Evolutionary conservation across 2,329 filamentous ascomycete species (phyloP).

Genomic region (Chalaropsis ovoidea): DNA sequence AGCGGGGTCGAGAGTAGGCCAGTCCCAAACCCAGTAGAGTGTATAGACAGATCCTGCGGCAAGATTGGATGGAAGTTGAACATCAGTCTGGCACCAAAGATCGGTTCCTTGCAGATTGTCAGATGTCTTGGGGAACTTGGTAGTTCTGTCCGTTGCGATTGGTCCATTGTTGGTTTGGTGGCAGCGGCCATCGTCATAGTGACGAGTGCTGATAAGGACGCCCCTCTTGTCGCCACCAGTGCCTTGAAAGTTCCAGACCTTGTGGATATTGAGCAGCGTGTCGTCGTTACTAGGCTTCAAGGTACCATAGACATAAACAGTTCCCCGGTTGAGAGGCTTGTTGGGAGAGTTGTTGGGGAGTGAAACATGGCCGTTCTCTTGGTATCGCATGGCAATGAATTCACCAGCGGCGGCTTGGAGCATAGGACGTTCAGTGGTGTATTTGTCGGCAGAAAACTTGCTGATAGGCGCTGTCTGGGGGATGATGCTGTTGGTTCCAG

Average conservation of each 20-base stretch:
- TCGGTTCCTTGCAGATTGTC: slow-evolving; percentile 47
- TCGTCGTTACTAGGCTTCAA: slow-evolving; percentile 44
- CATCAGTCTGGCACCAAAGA: slow-evolving; percentile 70
- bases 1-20: slow-evolving; percentile 51
- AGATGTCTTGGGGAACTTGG: slow-evolving; percentile 42
- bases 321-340: slow-evolving; percentile 57
- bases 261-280: slow-evolving; percentile 54
- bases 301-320: slow-evolving; percentile 67
- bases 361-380: slow-evolving; percentile 69
- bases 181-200: slow-evolving; percentile 86
- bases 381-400: slow-evolving; percentile 55
- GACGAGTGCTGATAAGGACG: slow-evolving; percentile 61
- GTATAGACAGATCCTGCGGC: slow-evolving; percentile 59
- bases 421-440: slow-evolving; percentile 50
- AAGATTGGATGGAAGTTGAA: slow-evolving; percentile 60
- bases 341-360: slow-evolving; percentile 44
- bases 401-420: slow-evolving; percentile 53
- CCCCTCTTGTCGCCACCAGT: slow-evolving; percentile 72
- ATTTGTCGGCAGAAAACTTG: slow-evolving; percentile 49
- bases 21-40: slow-evolving; percentile 96
- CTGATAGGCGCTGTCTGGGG: slow-evolving; percentile 47
- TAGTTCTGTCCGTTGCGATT: slow-evolving; percentile 51
- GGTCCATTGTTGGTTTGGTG: slow-evolving; percentile 59
- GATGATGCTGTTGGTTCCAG: slow-evolving; percentile 41
- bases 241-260: slow-evolving; percentile 68